Evolutionary conservation across 768 basidiomycete genomes (phyloP).

Genomic region (Rhodotorula taiwanensis): DNA sequence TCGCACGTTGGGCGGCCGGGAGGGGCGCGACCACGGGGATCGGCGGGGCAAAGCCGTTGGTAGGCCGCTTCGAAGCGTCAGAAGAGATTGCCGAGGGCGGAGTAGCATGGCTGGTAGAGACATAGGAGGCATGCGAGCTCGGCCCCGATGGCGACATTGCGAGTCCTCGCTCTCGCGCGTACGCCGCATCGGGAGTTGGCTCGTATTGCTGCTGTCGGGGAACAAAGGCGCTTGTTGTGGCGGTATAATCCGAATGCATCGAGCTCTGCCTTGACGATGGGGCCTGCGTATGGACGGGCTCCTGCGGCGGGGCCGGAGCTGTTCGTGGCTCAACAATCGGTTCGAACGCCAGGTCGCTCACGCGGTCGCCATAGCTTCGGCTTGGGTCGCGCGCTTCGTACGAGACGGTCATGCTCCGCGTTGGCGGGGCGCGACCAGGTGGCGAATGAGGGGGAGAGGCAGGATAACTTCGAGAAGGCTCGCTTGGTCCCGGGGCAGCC

Average conservation of each 20-base stretch:
- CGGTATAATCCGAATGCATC: conserved; percentile 1
- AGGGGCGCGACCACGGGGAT: background rate
- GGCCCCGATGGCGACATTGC: background rate
- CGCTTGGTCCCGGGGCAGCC: too few species aligned
- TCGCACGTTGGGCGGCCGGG: background rate
- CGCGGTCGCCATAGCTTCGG: background rate
- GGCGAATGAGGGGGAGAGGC: too few species aligned
- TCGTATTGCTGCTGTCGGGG: background rate
- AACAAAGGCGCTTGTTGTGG: background rate
- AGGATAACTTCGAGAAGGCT: too few species aligned
- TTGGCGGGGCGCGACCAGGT: background rate
- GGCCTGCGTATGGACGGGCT: background rate
- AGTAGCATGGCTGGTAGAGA: too few species aligned
- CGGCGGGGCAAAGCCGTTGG: too few species aligned
- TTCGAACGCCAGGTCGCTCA: background rate
- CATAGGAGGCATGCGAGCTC: background rate
- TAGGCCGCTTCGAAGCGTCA: background rate
- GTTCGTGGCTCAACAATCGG: background rate
- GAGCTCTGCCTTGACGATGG: background rate
- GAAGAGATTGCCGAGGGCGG: background rate
- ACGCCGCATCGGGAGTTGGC: too few species aligned
- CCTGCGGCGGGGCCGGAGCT: conserved; percentile 4
- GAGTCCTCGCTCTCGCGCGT: too few species aligned
- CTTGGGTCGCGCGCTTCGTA: background rate
- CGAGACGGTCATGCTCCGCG: background rate